Percentiles rank a stretch among this genome's conserved stretches.
Evolutionary conservation across 225 moss, liverwort and hornwort species (phyloP).

Genomic region (Bryoerythrophyllum caledonicum): DNA sequence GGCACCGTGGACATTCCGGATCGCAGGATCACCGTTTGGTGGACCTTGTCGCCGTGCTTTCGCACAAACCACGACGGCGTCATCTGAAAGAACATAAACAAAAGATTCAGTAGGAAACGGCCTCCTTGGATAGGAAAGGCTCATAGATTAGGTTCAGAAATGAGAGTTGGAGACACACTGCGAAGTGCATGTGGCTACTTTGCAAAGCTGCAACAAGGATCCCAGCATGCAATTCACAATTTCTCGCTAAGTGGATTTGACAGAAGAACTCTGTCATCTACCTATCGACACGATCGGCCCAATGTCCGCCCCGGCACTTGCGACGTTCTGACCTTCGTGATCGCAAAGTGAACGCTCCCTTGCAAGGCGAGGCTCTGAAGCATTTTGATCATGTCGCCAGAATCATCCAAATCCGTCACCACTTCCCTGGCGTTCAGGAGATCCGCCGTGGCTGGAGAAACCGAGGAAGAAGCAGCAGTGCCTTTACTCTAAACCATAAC

Average conservation of each 20-base stretch:
- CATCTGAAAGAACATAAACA: not conserved
- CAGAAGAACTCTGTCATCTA: too few relatives aligned
- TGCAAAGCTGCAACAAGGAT: too few relatives aligned
- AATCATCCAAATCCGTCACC: not conserved
- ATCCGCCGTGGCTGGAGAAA: not conserved
- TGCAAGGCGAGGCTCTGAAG: not conserved
- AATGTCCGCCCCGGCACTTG: constrained; percentile 16
- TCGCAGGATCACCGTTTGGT: constrained; percentile 6
- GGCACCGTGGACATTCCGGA: not conserved
- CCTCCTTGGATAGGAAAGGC: not conserved
- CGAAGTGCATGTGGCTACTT: too few relatives aligned
- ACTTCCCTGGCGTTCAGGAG: not conserved
- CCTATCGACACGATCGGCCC: too few relatives aligned
- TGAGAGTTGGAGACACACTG: too few relatives aligned
- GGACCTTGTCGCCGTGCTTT: constrained; percentile 13
- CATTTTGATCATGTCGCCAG: not conserved
- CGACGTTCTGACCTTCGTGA: constrained; percentile 16
- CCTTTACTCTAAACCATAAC: not conserved
- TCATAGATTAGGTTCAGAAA: too few relatives aligned
- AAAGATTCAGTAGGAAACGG: not conserved
- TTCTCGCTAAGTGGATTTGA: too few relatives aligned
- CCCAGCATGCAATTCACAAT: too few relatives aligned
- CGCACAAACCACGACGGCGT: constrained; percentile 10
- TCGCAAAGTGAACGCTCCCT: constrained; percentile 18
- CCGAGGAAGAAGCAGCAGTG: not conserved